phyloP scores from a whole-genome alignment of 192 early-diverging fungal genomes.

The Tieghemiomyces parasiticus region DNA sequence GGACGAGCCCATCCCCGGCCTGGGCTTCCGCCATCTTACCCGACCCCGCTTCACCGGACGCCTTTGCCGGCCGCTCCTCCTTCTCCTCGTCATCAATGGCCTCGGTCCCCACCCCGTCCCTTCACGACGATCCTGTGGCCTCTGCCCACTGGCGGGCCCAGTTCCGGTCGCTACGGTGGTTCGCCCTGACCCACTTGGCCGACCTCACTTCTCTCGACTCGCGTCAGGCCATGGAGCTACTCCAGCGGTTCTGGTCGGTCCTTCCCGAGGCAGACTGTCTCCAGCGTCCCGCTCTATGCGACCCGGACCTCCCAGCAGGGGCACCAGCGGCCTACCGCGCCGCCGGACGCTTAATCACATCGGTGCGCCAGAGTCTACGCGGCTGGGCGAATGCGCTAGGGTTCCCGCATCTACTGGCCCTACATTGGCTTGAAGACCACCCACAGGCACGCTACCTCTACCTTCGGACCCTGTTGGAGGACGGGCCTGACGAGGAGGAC shows the following conservation, averaged over 20 bases:
- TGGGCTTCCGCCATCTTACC: too few species aligned
- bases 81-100: conserved; percentile 5
- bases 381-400: conserved; percentile 1
- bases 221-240: not conserved
- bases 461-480: not conserved
- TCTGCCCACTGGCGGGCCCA: conserved; percentile 8
- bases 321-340: not conserved
- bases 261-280: not conserved
- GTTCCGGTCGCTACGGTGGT: not conserved
- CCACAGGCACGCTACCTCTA: not conserved
- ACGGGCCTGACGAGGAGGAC: not conserved
- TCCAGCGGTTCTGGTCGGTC: conserved; percentile 8
- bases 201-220: not conserved
- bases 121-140: conserved; percentile 2
- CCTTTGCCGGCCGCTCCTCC: not conserved
- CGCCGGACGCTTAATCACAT: not conserved
- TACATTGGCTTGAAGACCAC: not conserved
- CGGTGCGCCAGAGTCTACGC: not conserved
- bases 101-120: not conserved
- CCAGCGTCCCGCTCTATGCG: not conserved
- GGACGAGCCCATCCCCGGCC: too few species aligned
- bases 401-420: conserved; percentile 7
- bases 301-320: not conserved
- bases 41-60: not conserved
- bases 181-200: not conserved